These are phyloP conservation scores for Euphorbia corollata DNA, from an alignment of 441 rosid species.

Conservation along the genomic window DNA sequence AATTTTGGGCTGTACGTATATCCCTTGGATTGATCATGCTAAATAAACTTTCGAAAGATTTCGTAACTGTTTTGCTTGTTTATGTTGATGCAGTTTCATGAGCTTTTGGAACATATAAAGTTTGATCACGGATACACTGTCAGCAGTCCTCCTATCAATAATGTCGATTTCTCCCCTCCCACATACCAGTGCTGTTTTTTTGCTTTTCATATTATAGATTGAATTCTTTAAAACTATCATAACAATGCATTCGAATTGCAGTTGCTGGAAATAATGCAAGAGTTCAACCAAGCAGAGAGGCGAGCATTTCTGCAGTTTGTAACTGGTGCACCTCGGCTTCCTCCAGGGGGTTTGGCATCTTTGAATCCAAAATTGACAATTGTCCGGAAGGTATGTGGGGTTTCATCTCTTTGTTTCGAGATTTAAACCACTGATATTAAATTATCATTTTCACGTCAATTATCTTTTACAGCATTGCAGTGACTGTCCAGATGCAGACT, in stretches of 20 bases:
- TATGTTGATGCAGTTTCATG: slow-evolving; percentile 51
- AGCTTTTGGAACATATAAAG: slow-evolving; percentile 86
- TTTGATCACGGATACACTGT: slow-evolving; percentile 98
- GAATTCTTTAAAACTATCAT: neutral
- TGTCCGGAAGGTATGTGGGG: slow-evolving; percentile 66
- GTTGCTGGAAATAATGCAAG: slow-evolving; percentile 75
- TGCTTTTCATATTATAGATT: slow-evolving; percentile 7
- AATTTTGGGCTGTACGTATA: slow-evolving; percentile 52
- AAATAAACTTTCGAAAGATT: slow-evolving; percentile 15
- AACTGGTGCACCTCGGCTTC: slow-evolving; percentile 94
- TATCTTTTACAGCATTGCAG: slow-evolving; percentile 55
- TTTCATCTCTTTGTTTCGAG: neutral
- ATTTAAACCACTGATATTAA: neutral
- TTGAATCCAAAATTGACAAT: slow-evolving; percentile 88
- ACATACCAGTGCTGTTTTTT: slow-evolving; percentile 1
- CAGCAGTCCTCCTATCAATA: slow-evolving; percentile 73
- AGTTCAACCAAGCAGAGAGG: slow-evolving; percentile 51
- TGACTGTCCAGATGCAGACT: slow-evolving; percentile 59
- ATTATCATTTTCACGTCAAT: neutral
- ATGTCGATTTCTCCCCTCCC: slow-evolving; percentile 36
- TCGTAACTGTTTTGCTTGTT: neutral
- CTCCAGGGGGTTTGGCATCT: slow-evolving; percentile 91
- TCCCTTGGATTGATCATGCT: neutral
- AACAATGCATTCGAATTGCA: slow-evolving; percentile 27
- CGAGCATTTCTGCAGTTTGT: slow-evolving; percentile 90